Base-by-base conservation (phyloP, 139 green algal species). In the Closterium sp. region DNA sequence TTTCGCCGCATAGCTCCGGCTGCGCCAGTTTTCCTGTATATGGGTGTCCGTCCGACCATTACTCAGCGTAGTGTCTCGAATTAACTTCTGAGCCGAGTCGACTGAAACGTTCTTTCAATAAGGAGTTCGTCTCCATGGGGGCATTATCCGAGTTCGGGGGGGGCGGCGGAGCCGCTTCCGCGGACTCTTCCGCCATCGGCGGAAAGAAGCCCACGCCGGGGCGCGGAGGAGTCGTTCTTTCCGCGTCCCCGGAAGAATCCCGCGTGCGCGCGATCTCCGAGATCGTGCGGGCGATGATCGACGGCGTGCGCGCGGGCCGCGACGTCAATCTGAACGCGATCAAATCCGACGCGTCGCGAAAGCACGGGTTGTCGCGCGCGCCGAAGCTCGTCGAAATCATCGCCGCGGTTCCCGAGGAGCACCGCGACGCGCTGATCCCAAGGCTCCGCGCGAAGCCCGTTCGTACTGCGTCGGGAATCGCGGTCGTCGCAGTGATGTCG, bases 321-420 rank as follows among this genome's bases (percentile, higher is more conserved):
- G 92, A 95, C 45, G 86, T 95, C 11, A 95, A 95, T 30, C 24
- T 95, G 5, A 95, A 95, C 70, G 93, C 28, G 13, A 31, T 95
- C 89, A 95, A 95, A 28, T 95, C 92, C 11, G 92, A 95, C 79
- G 93, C 93, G 24, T 95, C 92, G 28, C 32, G 92, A 11, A 95
- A 95, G 86, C 95, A 97, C 93, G 89, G 86, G 17, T 89, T 97
- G 13, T 73, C 89, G 10, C 94, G 96, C 6, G 94, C 96, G 0
- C 98, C 98, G 31, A 99, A 99, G 94, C 97, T 99, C 17, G 98
- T 99, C 2, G 98, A 99, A 91, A 98, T 99, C 94, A 99, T 99
- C 34, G 97, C 97, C 34, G 98, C 98, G 0, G 96, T 99, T 17
- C 98, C 98, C 9, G 98, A 99, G 50, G 98, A 99, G 93, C 97